Evolutionary conservation across 1,139 yeast species (phyloP), one percentile per base, ranked within the genome.

Genomic region (Scheffersomyces parashehatae): DNA sequence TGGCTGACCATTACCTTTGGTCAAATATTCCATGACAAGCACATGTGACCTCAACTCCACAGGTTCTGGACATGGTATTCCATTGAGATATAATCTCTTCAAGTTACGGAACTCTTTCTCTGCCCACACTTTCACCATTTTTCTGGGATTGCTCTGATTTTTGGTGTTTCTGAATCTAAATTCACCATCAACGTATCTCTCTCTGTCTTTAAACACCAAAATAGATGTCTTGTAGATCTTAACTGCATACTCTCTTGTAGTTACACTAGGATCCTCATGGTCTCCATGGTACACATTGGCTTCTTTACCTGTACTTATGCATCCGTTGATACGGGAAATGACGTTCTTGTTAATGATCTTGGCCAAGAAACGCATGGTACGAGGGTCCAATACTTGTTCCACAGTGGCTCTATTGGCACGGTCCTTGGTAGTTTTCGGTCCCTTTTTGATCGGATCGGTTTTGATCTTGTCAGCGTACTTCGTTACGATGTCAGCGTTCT

Each of bases 51-150:
- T 83, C 47, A 95, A 75, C 55, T 88, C 96, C 14, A 89, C 65
- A 1, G 99, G 99, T 59, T 88, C 86, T 0, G 99, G 99, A 42
- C 91, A 86, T 11, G 96, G 95, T 38, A 95, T 87, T 0, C 95
- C 96, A 46, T 83, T 78, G 40, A 77, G 67, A 60, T 87, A 73
- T 20, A 95, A 73, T 59, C 99, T 75, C 60, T 88, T 91, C 64
- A 95, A 73, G 60, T 95, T 95, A 45, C 99, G 71, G 55, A 90
- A 91, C 65, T 95, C 99, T 60, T 95, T 95, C 62, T 95, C 99
- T 0, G 99, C 99, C 99, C 99, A 95, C 29, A 91, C 77, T 62
- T 89, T 88, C 48, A 95, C 97, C 98, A 95, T 93, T 61, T 91
- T 91, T 56, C 99, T 77, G 6, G 99, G 98, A 58, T 95, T 95